Base-by-base conservation (phyloP, 1,139 yeast species). In the Sugiyamaella castrensis region DNA sequence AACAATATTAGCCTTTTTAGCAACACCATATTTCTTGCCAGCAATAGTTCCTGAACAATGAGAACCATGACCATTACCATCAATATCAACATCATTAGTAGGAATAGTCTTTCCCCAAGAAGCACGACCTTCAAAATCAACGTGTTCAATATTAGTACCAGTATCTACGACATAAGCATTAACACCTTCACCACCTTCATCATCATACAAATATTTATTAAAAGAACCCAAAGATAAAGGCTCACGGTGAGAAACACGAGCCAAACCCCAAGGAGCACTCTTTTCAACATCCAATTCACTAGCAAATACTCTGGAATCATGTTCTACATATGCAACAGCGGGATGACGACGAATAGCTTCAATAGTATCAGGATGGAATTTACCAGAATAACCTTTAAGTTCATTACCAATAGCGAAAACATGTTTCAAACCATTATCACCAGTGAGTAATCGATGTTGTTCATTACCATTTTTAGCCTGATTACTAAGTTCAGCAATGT, bases 221-320 rank as follows among this genome's bases (percentile, higher is more conserved):
- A 85, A 87, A 47, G 88, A 76, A 54, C 86, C 85, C 58, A 88
- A 77, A 53, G 82, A 80, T 64, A 88, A 76, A 30, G 83, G 77
- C 55, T 85, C 80, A 68, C 96, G 84, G 74, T 91, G 96, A 44
- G 96, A 87, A 54, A 91, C 80, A 73, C 98, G 83, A 42, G 98
- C 94, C 60, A 91, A 78, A 62, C 97, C 97, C 98, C 97, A 89
- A 51, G 96, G 96, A 41, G 96, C 92, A 58, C 88, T 88, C 63
- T 81, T 82, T 73, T 88, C 92, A 53, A 79, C 71, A 47, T 75
- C 74, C 57, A 81, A 79, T 60, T 84, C 64, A 42, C 65, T 72
- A 48, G 74, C 71, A 53, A 79, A 77, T 47, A 87, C 95, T 53
- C 76, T 69, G 2, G 92, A 83, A 66, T 87, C 95, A 60, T 75